Evolutionary conservation across 495 filamentous ascomycete species (phyloP).

Genomic region (Xylaria venustula): DNA sequence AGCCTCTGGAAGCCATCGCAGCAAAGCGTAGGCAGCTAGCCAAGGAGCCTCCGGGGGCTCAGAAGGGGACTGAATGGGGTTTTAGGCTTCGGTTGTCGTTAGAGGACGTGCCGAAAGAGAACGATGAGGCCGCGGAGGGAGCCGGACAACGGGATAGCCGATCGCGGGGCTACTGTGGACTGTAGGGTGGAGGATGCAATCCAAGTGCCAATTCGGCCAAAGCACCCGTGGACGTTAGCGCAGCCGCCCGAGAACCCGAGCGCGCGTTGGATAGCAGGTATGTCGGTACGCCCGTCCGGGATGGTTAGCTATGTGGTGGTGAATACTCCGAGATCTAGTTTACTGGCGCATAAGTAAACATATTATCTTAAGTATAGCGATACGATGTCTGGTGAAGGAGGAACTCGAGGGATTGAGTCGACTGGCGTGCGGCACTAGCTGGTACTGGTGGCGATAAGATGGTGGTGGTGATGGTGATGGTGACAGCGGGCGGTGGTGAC

Average conservation of each 20-base stretch:
- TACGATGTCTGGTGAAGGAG: no score
- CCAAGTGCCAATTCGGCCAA: not conserved
- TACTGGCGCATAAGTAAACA: not conserved
- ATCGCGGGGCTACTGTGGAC: not conserved
- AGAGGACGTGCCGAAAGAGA: not conserved
- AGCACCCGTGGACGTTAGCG: constrained; percentile 7
- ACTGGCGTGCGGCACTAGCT: not conserved
- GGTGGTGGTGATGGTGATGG: not conserved
- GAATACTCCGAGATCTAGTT: not conserved
- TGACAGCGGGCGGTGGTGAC: not conserved
- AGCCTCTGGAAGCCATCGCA: constrained; percentile 54
- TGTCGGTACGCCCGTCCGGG: not conserved
- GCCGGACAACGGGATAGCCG: not conserved
- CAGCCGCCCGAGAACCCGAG: not conserved
- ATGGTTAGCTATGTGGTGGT: not conserved
- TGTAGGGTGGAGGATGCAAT: not conserved
- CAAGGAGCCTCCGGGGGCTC: no score
- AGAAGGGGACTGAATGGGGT: no score
- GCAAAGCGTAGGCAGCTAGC: constrained; percentile 11
- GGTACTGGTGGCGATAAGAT: not conserved
- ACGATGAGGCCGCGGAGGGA: not conserved
- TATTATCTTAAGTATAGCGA: not conserved
- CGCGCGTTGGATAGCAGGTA: not conserved
- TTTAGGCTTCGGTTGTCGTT: not conserved
- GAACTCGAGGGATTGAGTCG: no score